Evolutionary conservation across 2,329 filamentous ascomycete genomes (phyloP).

Genomic region (Scedosporium minutisporum): DNA sequence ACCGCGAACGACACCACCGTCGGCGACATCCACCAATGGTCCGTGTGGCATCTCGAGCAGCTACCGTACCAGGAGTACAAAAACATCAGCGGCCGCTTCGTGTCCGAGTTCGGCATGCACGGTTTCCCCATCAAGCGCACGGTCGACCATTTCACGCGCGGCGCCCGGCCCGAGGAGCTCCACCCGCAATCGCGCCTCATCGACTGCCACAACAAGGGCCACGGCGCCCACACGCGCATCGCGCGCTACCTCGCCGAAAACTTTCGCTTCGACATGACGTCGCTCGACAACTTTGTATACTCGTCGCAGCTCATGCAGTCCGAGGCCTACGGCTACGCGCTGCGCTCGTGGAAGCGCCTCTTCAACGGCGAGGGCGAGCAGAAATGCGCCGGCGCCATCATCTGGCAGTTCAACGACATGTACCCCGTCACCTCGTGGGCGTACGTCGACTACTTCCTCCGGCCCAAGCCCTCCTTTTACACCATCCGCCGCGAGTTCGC

Average conservation of each 20-base stretch:
- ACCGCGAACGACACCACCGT: slow-evolving; percentile 57
- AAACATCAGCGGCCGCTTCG: slow-evolving; percentile 62
- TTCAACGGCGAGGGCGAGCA: slow-evolving; percentile 47
- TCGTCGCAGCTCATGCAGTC: slow-evolving; percentile 36
- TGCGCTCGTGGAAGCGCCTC: slow-evolving; percentile 45
- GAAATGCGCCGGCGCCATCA: slow-evolving; percentile 50
- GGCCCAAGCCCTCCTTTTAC: slow-evolving; percentile 51
- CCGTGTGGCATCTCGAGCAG: slow-evolving; percentile 70
- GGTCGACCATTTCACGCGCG: slow-evolving; percentile 67
- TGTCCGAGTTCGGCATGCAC: slow-evolving; percentile 71
- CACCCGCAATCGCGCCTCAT: slow-evolving; percentile 61
- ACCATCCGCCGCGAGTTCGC: slow-evolving; percentile 14
- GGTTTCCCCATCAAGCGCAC: slow-evolving; percentile 59
- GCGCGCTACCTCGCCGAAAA: slow-evolving; percentile 71
- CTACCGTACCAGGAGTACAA: slow-evolving; percentile 59
- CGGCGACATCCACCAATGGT: slow-evolving; percentile 77
- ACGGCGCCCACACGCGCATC: slow-evolving; percentile 65
- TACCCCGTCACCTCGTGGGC: slow-evolving; percentile 55
- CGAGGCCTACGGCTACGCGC: slow-evolving; percentile 35
- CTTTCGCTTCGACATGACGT: slow-evolving; percentile 39
- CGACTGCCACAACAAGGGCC: slow-evolving; percentile 77
- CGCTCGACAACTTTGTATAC: slow-evolving; percentile 1
- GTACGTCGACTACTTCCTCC: slow-evolving; percentile 42
- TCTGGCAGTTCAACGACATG: slow-evolving; percentile 58
- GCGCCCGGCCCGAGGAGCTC: slow-evolving; percentile 40